Evolutionary conservation across 257 asterid species (phyloP), one percentile per base, ranked within the genome.

Genomic region (Lycium ferocissimum): DNA sequence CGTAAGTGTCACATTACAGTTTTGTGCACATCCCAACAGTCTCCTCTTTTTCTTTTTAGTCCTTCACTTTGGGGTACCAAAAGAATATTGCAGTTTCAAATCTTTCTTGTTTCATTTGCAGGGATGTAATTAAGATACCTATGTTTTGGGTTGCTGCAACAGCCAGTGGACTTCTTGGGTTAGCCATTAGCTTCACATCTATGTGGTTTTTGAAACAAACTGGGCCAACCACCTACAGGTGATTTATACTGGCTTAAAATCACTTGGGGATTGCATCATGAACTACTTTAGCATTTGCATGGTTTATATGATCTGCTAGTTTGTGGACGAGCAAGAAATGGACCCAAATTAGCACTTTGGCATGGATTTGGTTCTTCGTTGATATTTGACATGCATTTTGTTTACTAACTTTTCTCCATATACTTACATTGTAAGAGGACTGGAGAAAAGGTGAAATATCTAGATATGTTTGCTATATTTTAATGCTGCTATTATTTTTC

Each of bases 181-280:
- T 90, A 17, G 89, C 93, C 87, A 87, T 90, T 76, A 90, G 93
- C 88, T 90, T 90, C 89, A 86, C 90, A 49, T 89, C 93, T 10
- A 89, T 90, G 89, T 90, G 93, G 93, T 90, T 90, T 80, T 85
- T 90, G 82, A 81, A 85, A 84, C 91, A 90, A 85, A 89, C 93
- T 49, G 84, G 91, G 54, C 93, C 93, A 67, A 90, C 93, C 43
- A 90, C 93, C 63, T 90, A 90, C 88, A 90, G 93, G 93, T 87
- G 83, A 82, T 14, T 61, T 65, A 53, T 45, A 20, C 49, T 78
- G 33, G 26, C 82, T 26, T 33, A 45, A 53, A 33, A 53, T 58
- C 45, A 63, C 63, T 20, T 20, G 0, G 18, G 26, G 76, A 22
- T 20, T 47, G 26, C 76, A 61, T 63, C 84, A 82, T 43, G 84